phyloP scores from a whole-genome alignment of 148 eudicot species.

The Beta vulgaris region DNA sequence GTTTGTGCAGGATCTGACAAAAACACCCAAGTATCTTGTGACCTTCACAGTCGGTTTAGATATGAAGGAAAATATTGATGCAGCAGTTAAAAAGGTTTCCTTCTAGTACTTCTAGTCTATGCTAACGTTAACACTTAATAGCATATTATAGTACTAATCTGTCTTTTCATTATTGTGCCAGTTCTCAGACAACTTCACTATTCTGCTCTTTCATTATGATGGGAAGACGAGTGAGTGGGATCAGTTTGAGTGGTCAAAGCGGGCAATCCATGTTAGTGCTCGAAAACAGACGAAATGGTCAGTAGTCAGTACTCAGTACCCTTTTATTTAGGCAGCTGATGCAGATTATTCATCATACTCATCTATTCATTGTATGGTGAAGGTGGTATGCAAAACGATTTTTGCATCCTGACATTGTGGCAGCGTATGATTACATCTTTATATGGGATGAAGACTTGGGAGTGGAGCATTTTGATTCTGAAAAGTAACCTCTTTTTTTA shows the following conservation, averaged over 20 bases:
- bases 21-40: constrained; percentile 63
- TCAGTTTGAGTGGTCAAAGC: constrained; percentile 80
- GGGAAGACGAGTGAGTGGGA: constrained; percentile 75
- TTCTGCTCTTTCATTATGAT: constrained; percentile 81
- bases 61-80: constrained; percentile 58
- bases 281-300: constrained; percentile 79
- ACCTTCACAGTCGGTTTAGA: constrained; percentile 73
- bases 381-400: constrained; percentile 99
- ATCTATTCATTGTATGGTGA: constrained; percentile 8
- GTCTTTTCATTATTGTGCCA: constrained; percentile 29
- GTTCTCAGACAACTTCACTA: constrained; percentile 78
- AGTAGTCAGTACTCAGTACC: neutral
- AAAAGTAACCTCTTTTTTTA: constrained; percentile 49
- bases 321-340: neutral
- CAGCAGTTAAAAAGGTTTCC: constrained; percentile 67
- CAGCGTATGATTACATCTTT: constrained; percentile 85
- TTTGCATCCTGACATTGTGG: constrained; percentile 90
- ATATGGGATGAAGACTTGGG: constrained; percentile 99
- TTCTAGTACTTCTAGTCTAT: constrained; percentile 7
- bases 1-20: constrained; percentile 55
- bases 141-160: neutral
- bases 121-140: neutral
- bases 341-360: constrained; percentile 11
- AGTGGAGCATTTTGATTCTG: constrained; percentile 75
- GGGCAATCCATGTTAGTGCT: constrained; percentile 72